Conservation (phyloP, 164 flowering plant genomes). For the Umbellularia californica region DNA sequence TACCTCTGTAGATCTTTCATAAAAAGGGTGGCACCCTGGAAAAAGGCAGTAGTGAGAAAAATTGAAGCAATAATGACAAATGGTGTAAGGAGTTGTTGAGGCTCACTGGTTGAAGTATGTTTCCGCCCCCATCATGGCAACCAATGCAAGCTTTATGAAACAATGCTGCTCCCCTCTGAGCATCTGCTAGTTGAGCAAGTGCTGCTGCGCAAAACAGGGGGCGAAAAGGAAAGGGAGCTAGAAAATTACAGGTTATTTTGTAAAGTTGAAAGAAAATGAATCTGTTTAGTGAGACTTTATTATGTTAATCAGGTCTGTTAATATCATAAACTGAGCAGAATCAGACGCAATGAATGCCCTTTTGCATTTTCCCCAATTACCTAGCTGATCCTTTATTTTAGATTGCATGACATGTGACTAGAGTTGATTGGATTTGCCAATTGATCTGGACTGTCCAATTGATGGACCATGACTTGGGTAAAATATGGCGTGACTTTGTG, state of each 20-base stretch:
- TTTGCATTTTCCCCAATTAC: no score
- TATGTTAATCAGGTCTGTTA: no score
- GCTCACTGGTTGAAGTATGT: constrained; percentile 80
- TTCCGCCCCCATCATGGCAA: constrained; percentile 90
- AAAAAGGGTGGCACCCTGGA: constrained; percentile 83
- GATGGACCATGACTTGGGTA: neutral
- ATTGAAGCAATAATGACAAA: neutral
- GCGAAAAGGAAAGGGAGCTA: no score
- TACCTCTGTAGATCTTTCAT: constrained; percentile 69
- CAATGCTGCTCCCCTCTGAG: constrained; percentile 58
- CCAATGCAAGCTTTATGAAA: constrained; percentile 76
- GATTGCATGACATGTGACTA: no score
- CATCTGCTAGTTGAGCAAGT: constrained; percentile 41
- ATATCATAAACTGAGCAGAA: no score
- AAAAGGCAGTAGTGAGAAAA: constrained; percentile 7
- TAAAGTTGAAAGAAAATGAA: no score
- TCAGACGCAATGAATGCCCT: no score
- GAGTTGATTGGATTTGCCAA: no score
- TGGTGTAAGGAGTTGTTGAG: neutral
- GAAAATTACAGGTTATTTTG: no score
- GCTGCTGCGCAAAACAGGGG: constrained; percentile 32
- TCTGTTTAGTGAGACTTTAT: no score
- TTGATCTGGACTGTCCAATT: neutral
- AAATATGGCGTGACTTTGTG: neutral
- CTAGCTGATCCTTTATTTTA: no score